Base-by-base conservation (phyloP, 495 filamentous ascomycete genomes). In the Hypoxylon crocopeplum region DNA sequence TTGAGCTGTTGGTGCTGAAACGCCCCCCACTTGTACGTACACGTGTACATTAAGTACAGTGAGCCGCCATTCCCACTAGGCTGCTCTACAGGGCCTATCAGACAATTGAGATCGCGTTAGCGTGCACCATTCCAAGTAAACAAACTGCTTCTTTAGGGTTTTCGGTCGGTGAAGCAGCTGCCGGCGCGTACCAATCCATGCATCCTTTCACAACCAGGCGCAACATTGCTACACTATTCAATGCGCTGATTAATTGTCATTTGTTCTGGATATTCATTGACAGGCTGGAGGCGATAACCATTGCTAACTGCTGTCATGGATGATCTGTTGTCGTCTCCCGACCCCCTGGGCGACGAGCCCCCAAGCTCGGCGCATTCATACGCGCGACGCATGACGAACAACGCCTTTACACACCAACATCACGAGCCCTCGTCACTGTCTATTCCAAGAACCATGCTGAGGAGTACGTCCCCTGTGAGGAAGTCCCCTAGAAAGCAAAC, bases 401-500 rank as follows among this genome's bases (percentile, higher is more conserved):
- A 66, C 44, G 74, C 59, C 52, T 8, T 61, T 12, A 17, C 49
- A 5, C 41, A 54, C 42, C 56, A 55, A 5, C 41, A 54, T 38
- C 56, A 55, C 41, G 61, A 63, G 2, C 39, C 62, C 15, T 56
- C 65, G 15, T 13, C 64, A 6, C 34, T 63, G 10, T 57, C 64
- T 7, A 37, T 56, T 5, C 62, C 68, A 12, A 57, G 25, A 19
- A 57, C 41, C 40, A 59, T 10, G 33, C 64, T 27, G 48, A 69
- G 57, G 60, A 65, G 25, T 58, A 66, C 45, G 24, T 63, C 58
- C 67, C 69, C 54, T 47, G 57, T 44, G 52, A 66, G 29, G 40
- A 69, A 62, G 27, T 82, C 82, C 10, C 80, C 82, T 29, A 73
- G 73, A 16, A 82, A 82, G 62, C 79, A 76, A 56, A 82, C 71